Evolutionary conservation across 176 grass and related monocot species (phyloP).

Genomic region (Cocos nucifera): DNA sequence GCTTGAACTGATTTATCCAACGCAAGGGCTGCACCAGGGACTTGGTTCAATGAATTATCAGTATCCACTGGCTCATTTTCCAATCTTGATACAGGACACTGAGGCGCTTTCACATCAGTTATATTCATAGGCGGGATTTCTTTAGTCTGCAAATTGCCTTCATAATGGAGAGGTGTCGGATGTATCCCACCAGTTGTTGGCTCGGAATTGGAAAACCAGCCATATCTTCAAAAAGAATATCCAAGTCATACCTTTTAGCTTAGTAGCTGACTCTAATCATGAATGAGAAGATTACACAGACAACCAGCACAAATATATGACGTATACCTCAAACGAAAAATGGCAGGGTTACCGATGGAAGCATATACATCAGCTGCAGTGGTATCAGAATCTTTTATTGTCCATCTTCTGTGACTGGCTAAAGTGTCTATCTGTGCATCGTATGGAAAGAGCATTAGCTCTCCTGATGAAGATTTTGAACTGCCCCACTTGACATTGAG

Average conservation of each 20-base stretch:
- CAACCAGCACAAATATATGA: slow-evolving; percentile 3
- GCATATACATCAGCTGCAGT: slow-evolving; percentile 71
- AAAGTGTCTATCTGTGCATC: slow-evolving; percentile 41
- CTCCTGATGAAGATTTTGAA: slow-evolving; percentile 43
- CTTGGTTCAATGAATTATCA: slow-evolving; percentile 28
- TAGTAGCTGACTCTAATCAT: not conserved
- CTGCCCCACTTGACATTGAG: slow-evolving; percentile 72
- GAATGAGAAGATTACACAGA: slow-evolving; percentile 2
- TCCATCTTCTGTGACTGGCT: slow-evolving; percentile 55
- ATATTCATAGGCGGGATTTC: not conserved
- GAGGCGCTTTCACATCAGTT: slow-evolving; percentile 13
- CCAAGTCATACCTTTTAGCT: slow-evolving; percentile 6
- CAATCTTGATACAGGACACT: slow-evolving; percentile 20
- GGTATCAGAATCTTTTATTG: slow-evolving; percentile 42
- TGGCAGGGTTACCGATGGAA: slow-evolving; percentile 52
- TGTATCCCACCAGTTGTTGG: slow-evolving; percentile 12
- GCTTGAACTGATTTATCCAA: slow-evolving; percentile 16
- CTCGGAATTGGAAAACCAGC: slow-evolving; percentile 52
- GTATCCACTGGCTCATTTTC: slow-evolving; percentile 22
- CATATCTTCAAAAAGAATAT: slow-evolving; percentile 54
- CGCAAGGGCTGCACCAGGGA: slow-evolving; percentile 14
- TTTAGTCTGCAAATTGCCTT: slow-evolving; percentile 17
- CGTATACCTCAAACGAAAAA: slow-evolving; percentile 74
- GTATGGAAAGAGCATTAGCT: slow-evolving; percentile 65
- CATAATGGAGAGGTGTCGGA: slow-evolving; percentile 17